These are phyloP conservation scores for Lecanicillium sp. DNA, from an alignment of 2,329 filamentous ascomycete species.

Conservation along the genomic window DNA sequence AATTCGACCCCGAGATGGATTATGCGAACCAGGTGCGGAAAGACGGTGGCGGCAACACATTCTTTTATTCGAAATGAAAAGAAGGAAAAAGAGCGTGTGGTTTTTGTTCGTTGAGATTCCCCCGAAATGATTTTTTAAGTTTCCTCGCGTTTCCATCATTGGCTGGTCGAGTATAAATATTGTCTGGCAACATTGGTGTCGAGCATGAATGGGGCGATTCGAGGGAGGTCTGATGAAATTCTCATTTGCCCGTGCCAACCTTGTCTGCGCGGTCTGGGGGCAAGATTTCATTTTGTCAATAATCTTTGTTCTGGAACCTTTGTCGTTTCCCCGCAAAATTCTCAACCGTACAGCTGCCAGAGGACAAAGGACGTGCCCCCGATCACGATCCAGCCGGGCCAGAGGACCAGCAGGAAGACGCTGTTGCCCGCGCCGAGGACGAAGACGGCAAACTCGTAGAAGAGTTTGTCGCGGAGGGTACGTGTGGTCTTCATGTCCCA, in stretches of 20 bases:
- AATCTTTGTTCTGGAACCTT: background rate
- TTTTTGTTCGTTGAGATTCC: slow-evolving; percentile 4
- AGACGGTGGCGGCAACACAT: slow-evolving; percentile 84
- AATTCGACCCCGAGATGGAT: slow-evolving; percentile 86
- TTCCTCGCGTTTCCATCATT: background rate
- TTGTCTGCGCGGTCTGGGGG: no score
- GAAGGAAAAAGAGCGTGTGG: background rate
- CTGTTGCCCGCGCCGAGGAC: slow-evolving; percentile 45
- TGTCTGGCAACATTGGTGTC: no score
- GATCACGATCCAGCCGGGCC: slow-evolving; percentile 51
- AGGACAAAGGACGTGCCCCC: slow-evolving; percentile 28
- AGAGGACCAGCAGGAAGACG: slow-evolving; percentile 46
- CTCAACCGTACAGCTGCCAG: slow-evolving; percentile 31
- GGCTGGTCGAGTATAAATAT: no score
- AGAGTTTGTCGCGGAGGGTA: slow-evolving; percentile 39
- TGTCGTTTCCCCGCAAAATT: no score
- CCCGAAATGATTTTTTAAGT: slow-evolving; percentile 6
- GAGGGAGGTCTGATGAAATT: no score
- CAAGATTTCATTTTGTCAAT: background rate
- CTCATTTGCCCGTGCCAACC: no score
- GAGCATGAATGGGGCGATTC: no score
- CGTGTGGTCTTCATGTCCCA: slow-evolving; percentile 34
- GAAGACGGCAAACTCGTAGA: slow-evolving; percentile 46
- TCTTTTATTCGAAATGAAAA: slow-evolving; percentile 67
- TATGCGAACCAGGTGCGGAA: slow-evolving; percentile 72